Conservation (phyloP, 2,329 filamentous ascomycete genomes). For the Alternaria sp. region DNA sequence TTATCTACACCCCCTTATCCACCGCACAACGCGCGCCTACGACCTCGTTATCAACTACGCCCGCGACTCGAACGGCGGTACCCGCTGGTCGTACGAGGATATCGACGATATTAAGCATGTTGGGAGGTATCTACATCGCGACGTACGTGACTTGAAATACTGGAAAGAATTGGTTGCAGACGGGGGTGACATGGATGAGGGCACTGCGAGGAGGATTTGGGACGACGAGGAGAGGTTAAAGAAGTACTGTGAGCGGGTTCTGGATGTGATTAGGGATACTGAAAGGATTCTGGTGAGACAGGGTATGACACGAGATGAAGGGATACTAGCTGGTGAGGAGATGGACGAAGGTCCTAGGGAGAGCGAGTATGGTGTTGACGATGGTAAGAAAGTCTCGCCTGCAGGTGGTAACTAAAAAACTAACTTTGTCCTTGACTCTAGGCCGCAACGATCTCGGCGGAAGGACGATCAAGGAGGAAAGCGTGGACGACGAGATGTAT, state of each 20-base stretch:
- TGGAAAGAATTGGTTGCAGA: slow-evolving; percentile 1
- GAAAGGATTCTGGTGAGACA: background rate
- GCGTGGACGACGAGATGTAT: background rate
- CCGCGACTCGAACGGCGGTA: slow-evolving; percentile 23
- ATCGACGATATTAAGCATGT: slow-evolving; percentile 17
- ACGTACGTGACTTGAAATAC: slow-evolving; percentile 16
- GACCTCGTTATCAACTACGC: slow-evolving; percentile 30
- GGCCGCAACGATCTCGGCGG: background rate
- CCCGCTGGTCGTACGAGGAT: slow-evolving; percentile 26
- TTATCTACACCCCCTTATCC: slow-evolving; percentile 19
- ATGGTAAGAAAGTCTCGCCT: background rate
- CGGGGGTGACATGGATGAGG: background rate
- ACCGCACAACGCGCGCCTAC: slow-evolving; percentile 29
- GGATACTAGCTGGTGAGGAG: background rate
- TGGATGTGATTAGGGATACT: background rate
- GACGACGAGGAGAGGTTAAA: background rate
- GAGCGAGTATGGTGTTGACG: background rate
- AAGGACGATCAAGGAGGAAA: background rate
- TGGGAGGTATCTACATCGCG: slow-evolving; percentile 21
- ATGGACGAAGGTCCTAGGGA: background rate
- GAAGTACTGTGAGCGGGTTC: background rate
- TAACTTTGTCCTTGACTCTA: background rate
- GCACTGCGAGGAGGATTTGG: background rate
- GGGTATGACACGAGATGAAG: background rate
- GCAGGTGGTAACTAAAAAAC: background rate